Conservation (phyloP, 2,329 filamentous ascomycete species). For the Neoascochyta sp. region DNA sequence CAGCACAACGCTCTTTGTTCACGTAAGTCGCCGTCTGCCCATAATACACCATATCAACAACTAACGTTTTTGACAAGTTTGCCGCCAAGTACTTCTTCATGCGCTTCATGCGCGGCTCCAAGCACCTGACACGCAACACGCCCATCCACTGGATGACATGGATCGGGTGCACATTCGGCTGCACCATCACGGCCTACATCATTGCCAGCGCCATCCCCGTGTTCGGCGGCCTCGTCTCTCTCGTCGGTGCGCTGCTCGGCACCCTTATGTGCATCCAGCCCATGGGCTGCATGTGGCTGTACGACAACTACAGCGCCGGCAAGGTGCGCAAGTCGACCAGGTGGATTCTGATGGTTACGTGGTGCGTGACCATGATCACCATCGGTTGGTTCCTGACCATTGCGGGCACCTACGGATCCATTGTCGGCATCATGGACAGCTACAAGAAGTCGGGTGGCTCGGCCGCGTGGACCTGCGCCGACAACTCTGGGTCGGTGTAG, state of each 20-base stretch:
- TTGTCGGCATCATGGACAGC: constrained; percentile 25
- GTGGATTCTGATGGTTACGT: constrained; percentile 22
- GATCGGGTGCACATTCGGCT: constrained; percentile 19
- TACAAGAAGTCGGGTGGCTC: constrained; percentile 22
- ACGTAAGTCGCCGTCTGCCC: constrained; percentile 8
- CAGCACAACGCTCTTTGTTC: constrained; percentile 20
- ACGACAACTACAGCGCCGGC: constrained; percentile 20
- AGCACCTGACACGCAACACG: constrained; percentile 51
- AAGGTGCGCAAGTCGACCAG: constrained; percentile 6
- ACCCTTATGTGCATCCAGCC: constrained; percentile 27
- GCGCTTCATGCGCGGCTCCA: constrained; percentile 64
- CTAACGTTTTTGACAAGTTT: constrained; percentile 11
- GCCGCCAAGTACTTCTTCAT: constrained; percentile 50
- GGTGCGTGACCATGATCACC: constrained; percentile 22
- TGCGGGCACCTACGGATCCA: constrained; percentile 24
- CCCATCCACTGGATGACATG: constrained; percentile 24
- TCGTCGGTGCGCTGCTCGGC: constrained; percentile 24
- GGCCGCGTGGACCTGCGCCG: constrained; percentile 22
- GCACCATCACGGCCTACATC: constrained; percentile 18
- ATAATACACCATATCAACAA: background rate
- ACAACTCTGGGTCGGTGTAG: constrained; percentile 22
- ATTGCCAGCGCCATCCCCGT: constrained; percentile 27
- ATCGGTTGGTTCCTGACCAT: constrained; percentile 22
- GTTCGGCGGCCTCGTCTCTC: constrained; percentile 25
- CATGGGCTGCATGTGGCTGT: constrained; percentile 30